phyloP scores from a whole-genome alignment of 2,329 filamentous ascomycete species.

The Ophiognomonia clavigignenti-juglandacearum region DNA sequence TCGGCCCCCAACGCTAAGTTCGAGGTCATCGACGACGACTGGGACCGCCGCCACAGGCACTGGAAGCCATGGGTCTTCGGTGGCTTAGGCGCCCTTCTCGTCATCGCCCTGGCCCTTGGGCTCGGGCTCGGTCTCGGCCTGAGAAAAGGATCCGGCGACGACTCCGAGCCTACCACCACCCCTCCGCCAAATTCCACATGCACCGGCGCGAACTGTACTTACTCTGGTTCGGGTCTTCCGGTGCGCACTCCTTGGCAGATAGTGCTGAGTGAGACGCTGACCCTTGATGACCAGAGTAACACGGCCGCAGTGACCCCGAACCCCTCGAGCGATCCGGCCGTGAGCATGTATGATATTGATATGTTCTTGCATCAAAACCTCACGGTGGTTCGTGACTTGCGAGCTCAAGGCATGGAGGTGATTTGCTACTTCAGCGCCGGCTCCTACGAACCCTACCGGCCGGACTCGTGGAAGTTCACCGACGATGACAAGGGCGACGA shows the following conservation, averaged over 20 bases:
- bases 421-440: constrained; percentile 76
- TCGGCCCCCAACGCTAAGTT: constrained; percentile 9
- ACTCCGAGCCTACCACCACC: constrained; percentile 19
- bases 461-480: constrained; percentile 52
- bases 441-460: constrained; percentile 59
- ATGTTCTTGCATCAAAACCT: constrained; percentile 47
- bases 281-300: constrained; percentile 34
- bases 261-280: constrained; percentile 41
- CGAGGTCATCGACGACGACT: constrained; percentile 2
- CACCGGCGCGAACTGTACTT: constrained; percentile 16
- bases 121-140: constrained; percentile 49
- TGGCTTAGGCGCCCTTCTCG: constrained; percentile 11
- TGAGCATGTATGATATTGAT: constrained; percentile 57
- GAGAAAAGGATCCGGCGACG: constrained; percentile 21
- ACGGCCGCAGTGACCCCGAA: constrained; percentile 34
- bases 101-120: constrained; percentile 42
- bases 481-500: constrained; percentile 50
- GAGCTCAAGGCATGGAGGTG: constrained; percentile 50
- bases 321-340: constrained; percentile 36
- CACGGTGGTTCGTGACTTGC: constrained; percentile 40
- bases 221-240: constrained; percentile 1
- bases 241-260: constrained; percentile 58
- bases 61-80: constrained; percentile 10
- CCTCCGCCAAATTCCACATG: constrained; percentile 21
- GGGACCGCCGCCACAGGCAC: background rate